Conservation (phyloP, 2,329 filamentous ascomycete species). For the Aspergillus calidoustus region DNA sequence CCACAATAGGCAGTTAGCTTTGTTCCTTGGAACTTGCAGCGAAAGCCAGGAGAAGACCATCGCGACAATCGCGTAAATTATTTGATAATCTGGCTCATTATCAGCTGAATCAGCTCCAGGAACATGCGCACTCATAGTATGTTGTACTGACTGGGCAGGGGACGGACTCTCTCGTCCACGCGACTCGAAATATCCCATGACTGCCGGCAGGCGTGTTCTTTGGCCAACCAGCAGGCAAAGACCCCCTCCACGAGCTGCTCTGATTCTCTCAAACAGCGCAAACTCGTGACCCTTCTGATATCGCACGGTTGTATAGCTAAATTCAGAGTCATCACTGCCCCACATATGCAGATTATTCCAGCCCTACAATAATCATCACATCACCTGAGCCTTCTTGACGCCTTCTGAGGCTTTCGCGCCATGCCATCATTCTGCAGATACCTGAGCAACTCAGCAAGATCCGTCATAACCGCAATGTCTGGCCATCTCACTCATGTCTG, state of each 20-base stretch:
- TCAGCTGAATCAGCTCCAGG: neutral
- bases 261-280: conserved; percentile 2
- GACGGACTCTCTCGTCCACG: conserved; percentile 13
- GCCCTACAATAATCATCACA: neutral
- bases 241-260: conserved; percentile 17
- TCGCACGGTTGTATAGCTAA: neutral
- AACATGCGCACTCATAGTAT: neutral
- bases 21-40: neutral
- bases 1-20: conserved; percentile 11
- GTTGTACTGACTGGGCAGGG: neutral
- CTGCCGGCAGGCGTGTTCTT: conserved; percentile 7
- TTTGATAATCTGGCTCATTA: neutral
- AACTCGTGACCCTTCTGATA: neutral
- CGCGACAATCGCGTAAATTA: neutral
- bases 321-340: neutral
- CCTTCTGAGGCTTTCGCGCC: neutral
- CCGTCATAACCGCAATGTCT: neutral
- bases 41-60: neutral
- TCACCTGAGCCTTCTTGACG: neutral
- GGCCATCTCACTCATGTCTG: neutral
- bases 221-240: conserved; percentile 19
- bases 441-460: neutral
- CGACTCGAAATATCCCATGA: conserved; percentile 22
- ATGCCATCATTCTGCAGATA: neutral
- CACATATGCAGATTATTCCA: neutral